phyloP scores from a whole-genome alignment of 805 yeast genomes.

The Maudiozyma serrabonitensis region DNA sequence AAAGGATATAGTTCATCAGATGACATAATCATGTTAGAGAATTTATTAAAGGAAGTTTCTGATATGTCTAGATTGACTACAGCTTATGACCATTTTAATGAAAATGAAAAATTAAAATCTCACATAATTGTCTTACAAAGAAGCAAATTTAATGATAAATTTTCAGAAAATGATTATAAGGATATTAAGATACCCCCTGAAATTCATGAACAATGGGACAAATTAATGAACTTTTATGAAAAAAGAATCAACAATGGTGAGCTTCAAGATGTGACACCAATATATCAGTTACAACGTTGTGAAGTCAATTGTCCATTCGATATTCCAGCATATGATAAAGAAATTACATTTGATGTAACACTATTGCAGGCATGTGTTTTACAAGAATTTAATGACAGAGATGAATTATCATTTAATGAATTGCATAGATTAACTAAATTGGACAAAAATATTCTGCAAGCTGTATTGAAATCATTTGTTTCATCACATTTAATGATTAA shows the following conservation, averaged over 20 bases:
- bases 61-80: background rate
- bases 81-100: background rate
- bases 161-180: slow-evolving; percentile 7
- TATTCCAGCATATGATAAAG: slow-evolving; percentile 5
- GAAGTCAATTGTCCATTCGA: slow-evolving; percentile 19
- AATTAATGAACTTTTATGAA: slow-evolving; percentile 6
- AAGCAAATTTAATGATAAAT: slow-evolving; percentile 13
- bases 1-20: slow-evolving; percentile 3
- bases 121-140: slow-evolving; percentile 13
- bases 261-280: slow-evolving; percentile 11
- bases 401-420: slow-evolving; percentile 6
- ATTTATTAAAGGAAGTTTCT: background rate
- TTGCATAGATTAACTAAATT: slow-evolving; percentile 7
- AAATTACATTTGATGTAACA: slow-evolving; percentile 17
- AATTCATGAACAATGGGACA: slow-evolving; percentile 13
- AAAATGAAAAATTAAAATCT: slow-evolving; percentile 5
- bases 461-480: slow-evolving; percentile 16
- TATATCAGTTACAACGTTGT: slow-evolving; percentile 22
- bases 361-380: slow-evolving; percentile 22
- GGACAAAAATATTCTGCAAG: slow-evolving; percentile 2
- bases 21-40: slow-evolving; percentile 2
- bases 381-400: slow-evolving; percentile 16
- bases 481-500: slow-evolving; percentile 9
- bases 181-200: slow-evolving; percentile 11
- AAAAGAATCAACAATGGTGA: slow-evolving; percentile 7